These are phyloP conservation scores for Exophiala viscosa DNA, from an alignment of 2,329 filamentous ascomycete genomes.

Conservation along the genomic window DNA sequence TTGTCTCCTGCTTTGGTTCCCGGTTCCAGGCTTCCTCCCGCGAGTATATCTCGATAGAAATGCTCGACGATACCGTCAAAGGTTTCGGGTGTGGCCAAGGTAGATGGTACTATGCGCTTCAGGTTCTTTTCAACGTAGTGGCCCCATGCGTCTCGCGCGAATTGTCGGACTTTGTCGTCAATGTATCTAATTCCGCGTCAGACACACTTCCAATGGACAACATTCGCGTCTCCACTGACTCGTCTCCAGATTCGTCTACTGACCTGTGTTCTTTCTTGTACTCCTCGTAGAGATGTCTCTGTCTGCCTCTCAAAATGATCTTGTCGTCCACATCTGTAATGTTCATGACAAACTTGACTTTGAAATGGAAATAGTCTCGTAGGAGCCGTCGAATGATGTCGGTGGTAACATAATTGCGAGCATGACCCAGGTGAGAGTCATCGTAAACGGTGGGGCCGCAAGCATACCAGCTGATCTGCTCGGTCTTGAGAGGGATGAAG, in stretches of 20 bases:
- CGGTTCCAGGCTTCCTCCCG: slow-evolving; percentile 53
- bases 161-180: slow-evolving; percentile 46
- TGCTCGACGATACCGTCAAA: slow-evolving; percentile 49
- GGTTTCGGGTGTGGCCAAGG: slow-evolving; percentile 41
- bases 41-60: slow-evolving; percentile 53
- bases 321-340: slow-evolving; percentile 82
- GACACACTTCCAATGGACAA: background rate
- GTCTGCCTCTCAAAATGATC: slow-evolving; percentile 65
- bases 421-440: slow-evolving; percentile 77
- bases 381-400: slow-evolving; percentile 83
- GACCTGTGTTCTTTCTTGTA: slow-evolving; percentile 55
- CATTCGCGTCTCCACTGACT: background rate
- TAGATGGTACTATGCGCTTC: slow-evolving; percentile 43
- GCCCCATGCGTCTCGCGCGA: slow-evolving; percentile 50
- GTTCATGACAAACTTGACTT: slow-evolving; percentile 88
- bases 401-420: slow-evolving; percentile 84
- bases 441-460: slow-evolving; percentile 87
- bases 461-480: slow-evolving; percentile 76
- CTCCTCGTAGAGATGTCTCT: slow-evolving; percentile 72
- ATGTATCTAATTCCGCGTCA: slow-evolving; percentile 29
- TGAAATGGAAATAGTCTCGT: slow-evolving; percentile 75
- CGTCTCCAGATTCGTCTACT: background rate
- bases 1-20: slow-evolving; percentile 63
- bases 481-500: slow-evolving; percentile 68
- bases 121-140: slow-evolving; percentile 67